These are phyloP conservation scores for Ramularia endophylla DNA, from an alignment of 2,329 filamentous ascomycete species.

Conservation along the genomic window DNA sequence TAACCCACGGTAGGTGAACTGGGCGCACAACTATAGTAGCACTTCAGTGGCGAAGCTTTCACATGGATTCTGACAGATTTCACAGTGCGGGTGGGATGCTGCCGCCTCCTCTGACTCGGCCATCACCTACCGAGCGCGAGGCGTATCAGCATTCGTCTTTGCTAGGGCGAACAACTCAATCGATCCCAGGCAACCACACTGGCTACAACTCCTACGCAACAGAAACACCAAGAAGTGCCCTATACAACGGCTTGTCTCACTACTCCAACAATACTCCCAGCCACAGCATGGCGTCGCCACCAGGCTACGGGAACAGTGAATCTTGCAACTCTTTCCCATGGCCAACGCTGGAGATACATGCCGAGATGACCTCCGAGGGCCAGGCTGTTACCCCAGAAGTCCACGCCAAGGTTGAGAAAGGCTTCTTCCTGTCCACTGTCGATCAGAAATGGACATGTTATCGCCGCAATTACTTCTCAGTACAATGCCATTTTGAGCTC, in stretches of 20 bases:
- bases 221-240: conserved; percentile 27
- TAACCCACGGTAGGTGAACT: conserved; percentile 41
- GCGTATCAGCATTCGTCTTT: conserved; percentile 22
- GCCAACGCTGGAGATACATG: conserved; percentile 45
- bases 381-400: conserved; percentile 64
- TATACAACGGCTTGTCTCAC: conserved; percentile 16
- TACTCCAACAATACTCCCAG: conserved; percentile 11
- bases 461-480: conserved; percentile 83
- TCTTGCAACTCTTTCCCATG: conserved; percentile 39
- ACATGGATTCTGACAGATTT: conserved; percentile 12
- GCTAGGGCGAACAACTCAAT: conserved; percentile 23
- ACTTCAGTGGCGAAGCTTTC: conserved; percentile 19
- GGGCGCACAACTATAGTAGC: conserved; percentile 15
- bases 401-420: conserved; percentile 77
- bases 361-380: conserved; percentile 57
- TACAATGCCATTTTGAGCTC: conserved; percentile 71
- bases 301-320: conserved; percentile 21
- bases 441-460: conserved; percentile 91
- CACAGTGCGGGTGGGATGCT: conserved; percentile 27
- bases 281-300: conserved; percentile 25
- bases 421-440: conserved; percentile 64
- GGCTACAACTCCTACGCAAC: conserved; percentile 25
- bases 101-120: conserved; percentile 21
- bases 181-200: conserved; percentile 22
- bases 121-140: conserved; percentile 26